phyloP scores from a whole-genome alignment of 768 basidiomycete genomes.

The Podaxis sp. region DNA sequence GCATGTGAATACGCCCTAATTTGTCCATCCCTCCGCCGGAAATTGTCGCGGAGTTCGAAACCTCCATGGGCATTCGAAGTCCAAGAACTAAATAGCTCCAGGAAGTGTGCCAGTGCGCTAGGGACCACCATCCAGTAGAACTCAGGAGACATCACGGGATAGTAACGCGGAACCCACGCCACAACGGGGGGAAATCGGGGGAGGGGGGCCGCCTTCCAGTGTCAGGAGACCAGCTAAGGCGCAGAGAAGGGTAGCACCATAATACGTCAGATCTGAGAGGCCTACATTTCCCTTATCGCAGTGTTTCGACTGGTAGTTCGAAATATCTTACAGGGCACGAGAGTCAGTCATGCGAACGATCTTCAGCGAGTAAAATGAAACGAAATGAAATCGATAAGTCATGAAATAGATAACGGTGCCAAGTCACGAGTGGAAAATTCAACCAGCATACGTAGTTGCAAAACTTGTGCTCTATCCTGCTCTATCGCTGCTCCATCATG shows the following conservation, averaged over 20 bases:
- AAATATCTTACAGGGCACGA: background rate
- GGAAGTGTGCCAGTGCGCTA: background rate
- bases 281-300: background rate
- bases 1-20: background rate
- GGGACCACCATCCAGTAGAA: background rate
- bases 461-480: background rate
- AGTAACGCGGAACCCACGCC: background rate
- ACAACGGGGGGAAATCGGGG: background rate
- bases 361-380: background rate
- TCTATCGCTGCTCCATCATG: background rate
- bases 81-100: background rate
- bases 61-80: background rate
- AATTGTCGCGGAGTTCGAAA: background rate
- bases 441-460: background rate
- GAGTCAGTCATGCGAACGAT: background rate
- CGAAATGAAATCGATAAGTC: background rate
- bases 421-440: background rate
- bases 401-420: background rate
- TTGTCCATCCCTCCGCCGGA: background rate
- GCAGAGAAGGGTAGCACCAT: background rate
- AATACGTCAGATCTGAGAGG: background rate
- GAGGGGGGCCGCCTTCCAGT: background rate
- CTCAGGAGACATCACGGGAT: background rate
- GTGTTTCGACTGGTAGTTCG: background rate
- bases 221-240: background rate